Percentiles rank a stretch among this genome's conserved stretches.
Evolutionary conservation across 2,329 filamentous ascomycete genomes (phyloP).

Genomic region (Sporothrix mexicana): DNA sequence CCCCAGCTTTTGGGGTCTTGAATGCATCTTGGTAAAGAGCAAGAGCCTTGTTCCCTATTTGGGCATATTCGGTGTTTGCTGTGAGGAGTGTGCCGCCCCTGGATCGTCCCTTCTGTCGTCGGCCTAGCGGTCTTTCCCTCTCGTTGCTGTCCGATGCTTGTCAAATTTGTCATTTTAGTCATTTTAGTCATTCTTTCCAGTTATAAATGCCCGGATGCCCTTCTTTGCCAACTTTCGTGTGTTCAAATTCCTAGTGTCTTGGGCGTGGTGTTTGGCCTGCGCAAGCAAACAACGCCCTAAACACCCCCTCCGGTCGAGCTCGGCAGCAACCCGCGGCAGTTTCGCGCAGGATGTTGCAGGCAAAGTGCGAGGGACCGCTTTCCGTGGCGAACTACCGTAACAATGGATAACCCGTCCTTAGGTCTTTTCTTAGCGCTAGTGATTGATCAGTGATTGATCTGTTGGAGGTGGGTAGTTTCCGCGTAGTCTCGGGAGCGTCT

Average conservation of each 20-base stretch:
- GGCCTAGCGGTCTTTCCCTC: too few species aligned
- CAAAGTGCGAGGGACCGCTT: not conserved
- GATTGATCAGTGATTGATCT: too few species aligned
- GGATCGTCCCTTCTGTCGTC: too few species aligned
- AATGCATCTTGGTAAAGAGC: too few species aligned
- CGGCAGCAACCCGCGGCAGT: conserved; percentile 8
- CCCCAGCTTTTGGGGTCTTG: too few species aligned
- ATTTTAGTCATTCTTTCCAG: not conserved
- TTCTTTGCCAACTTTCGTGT: not conserved
- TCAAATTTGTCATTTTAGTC: not conserved
- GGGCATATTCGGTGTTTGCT: too few species aligned
- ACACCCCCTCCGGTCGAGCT: not conserved
- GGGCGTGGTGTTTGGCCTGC: not conserved
- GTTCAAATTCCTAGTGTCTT: not conserved
- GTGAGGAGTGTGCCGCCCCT: too few species aligned
- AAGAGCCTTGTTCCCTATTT: too few species aligned
- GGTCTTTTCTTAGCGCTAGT: not conserved
- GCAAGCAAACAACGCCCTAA: too few species aligned
- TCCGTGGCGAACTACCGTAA: not conserved
- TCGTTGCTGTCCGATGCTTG: too few species aligned
- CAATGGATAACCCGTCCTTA: not conserved
- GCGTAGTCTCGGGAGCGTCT: not conserved
- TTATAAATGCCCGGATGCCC: not conserved
- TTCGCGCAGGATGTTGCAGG: not conserved
- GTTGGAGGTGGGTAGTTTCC: not conserved